These are phyloP conservation scores for Cudoniella acicularis DNA, from an alignment of 495 filamentous ascomycete genomes.

Conservation along the genomic window DNA sequence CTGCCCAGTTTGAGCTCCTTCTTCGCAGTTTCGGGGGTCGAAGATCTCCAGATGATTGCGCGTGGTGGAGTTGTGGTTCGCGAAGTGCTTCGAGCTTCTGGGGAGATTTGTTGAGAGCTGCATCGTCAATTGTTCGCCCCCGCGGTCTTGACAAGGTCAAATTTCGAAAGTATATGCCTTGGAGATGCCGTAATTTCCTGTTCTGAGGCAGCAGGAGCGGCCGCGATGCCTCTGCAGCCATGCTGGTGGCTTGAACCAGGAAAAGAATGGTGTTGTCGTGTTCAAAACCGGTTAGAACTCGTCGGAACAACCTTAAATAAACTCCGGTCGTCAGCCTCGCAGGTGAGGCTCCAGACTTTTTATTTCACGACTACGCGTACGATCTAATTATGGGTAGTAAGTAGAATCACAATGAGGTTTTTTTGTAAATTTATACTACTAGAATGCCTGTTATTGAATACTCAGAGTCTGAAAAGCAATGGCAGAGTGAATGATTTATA, in stretches of 20 bases:
- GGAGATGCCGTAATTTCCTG: conserved; percentile 82
- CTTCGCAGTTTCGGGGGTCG: conserved; percentile 46
- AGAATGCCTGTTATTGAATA: too few species aligned
- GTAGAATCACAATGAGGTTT: not conserved
- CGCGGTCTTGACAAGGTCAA: conserved; percentile 61
- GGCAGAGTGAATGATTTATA: too few species aligned
- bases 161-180: conserved; percentile 85
- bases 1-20: conserved; percentile 67
- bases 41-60: conserved; percentile 71
- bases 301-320: not conserved
- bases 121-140: conserved; percentile 80
- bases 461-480: too few species aligned
- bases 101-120: conserved; percentile 70
- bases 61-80: conserved; percentile 53
- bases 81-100: conserved; percentile 63
- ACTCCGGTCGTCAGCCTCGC: conserved; percentile 19
- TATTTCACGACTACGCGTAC: not conserved
- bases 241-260: conserved; percentile 3
- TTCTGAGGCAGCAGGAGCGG: conserved; percentile 61
- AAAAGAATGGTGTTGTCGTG: conserved; percentile 10
- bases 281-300: conserved; percentile 6
- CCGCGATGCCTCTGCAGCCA: conserved; percentile 34
- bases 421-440: too few species aligned
- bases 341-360: not conserved
- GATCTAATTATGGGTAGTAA: not conserved